Conservation (phyloP, 306 rosid genomes). For the Senna tora region DNA sequence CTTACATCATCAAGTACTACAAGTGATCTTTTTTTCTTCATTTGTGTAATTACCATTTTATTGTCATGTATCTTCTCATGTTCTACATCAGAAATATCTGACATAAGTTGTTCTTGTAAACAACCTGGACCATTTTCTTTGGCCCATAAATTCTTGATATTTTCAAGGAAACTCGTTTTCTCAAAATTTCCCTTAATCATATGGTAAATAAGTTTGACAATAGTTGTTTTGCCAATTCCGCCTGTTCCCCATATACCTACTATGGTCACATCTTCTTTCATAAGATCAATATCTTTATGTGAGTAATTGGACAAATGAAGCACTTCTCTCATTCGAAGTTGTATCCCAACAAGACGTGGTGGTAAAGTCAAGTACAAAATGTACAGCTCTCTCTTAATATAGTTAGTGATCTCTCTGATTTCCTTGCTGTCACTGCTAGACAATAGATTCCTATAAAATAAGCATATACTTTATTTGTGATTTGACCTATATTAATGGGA, state of each 20-base stretch:
- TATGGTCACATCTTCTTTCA: not conserved
- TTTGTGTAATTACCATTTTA: not conserved
- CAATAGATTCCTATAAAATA: not conserved
- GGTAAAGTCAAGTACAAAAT: not conserved
- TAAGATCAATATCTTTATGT: not conserved
- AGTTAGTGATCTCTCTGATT: not conserved
- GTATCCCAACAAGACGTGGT: not conserved
- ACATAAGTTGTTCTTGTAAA: not conserved
- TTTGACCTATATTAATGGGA: too few relatives aligned
- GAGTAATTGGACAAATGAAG: not conserved
- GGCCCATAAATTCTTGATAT: too few relatives aligned
- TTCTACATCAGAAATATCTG: too few relatives aligned
- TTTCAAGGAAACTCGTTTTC: not conserved
- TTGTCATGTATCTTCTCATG: not conserved
- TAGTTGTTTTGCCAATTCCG: not conserved
- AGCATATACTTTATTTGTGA: too few relatives aligned
- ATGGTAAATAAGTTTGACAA: not conserved
- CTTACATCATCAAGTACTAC: not conserved
- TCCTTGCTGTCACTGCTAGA: not conserved
- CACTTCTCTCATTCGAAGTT: not conserved
- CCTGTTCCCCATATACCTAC: not conserved
- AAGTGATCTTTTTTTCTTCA: not conserved
- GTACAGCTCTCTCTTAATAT: not conserved
- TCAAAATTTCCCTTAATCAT: not conserved
- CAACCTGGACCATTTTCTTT: not conserved